phyloP scores from a whole-genome alignment of 805 yeast genomes.

The Wickerhamiella brachini region DNA sequence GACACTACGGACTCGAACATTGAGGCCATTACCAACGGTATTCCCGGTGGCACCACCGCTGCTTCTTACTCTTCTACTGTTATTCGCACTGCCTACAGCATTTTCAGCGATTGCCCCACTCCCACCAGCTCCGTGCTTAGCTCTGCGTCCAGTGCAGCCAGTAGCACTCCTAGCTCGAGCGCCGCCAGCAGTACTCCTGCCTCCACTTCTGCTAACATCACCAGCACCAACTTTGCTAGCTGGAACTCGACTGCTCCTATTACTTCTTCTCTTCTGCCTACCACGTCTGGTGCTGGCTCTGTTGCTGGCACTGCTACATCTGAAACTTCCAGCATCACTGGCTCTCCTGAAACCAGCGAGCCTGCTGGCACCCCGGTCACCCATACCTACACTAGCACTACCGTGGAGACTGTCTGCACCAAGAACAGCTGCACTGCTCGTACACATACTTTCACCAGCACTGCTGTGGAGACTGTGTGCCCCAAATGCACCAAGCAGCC shows the following conservation, averaged over 20 bases:
- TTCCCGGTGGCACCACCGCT: conserved; percentile 14
- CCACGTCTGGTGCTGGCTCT: background rate
- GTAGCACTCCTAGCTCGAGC: background rate
- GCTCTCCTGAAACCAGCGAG: background rate
- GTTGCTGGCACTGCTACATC: too few relatives aligned
- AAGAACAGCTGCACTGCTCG: too few relatives aligned
- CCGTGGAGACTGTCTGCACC: background rate
- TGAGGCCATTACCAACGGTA: conserved; percentile 9
- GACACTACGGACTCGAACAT: conserved; percentile 17
- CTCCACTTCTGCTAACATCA: background rate
- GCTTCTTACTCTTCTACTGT: conserved; percentile 4
- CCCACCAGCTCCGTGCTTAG: background rate
- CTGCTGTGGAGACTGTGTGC: background rate
- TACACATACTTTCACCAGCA: background rate
- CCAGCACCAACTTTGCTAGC: background rate
- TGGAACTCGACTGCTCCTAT: background rate
- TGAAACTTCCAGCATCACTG: background rate
- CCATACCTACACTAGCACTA: background rate
- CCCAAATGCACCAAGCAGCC: background rate
- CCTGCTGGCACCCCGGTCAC: background rate
- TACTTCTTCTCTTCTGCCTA: background rate
- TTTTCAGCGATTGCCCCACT: background rate
- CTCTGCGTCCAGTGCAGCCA: background rate
- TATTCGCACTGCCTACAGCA: background rate
- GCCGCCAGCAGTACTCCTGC: background rate